These are phyloP conservation scores for Gyrodon lividus DNA, from an alignment of 768 basidiomycete genomes.

Conservation along the genomic window DNA sequence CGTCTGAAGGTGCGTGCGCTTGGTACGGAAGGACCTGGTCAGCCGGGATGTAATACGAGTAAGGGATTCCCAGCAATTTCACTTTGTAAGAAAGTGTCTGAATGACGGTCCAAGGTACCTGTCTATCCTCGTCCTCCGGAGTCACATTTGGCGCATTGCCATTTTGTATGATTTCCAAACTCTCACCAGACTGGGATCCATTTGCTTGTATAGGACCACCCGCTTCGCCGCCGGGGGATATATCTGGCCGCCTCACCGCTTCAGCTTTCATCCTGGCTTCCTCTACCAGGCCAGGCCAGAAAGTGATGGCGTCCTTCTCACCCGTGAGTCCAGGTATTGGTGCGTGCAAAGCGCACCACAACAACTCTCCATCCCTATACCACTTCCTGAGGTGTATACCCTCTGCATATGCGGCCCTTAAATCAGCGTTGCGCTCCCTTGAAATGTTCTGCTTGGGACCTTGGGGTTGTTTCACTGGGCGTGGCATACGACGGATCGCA, in stretches of 20 bases:
- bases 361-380: slow-evolving; percentile 67
- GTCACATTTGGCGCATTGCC: slow-evolving; percentile 5
- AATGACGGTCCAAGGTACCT: slow-evolving; percentile 53
- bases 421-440: slow-evolving; percentile 62
- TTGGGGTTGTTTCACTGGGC: slow-evolving; percentile 31
- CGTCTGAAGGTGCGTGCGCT: slow-evolving; percentile 54
- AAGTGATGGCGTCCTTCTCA: slow-evolving; percentile 48
- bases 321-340: slow-evolving; percentile 45
- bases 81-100: slow-evolving; percentile 68
- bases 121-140: slow-evolving; percentile 18
- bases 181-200: slow-evolving; percentile 10
- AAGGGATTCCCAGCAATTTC: slow-evolving; percentile 59
- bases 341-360: slow-evolving; percentile 62
- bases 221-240: background rate
- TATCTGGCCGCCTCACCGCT: slow-evolving; percentile 32
- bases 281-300: slow-evolving; percentile 75
- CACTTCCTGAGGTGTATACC: slow-evolving; percentile 51
- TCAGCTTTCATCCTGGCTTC: slow-evolving; percentile 51
- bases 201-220: background rate
- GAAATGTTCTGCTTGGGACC: slow-evolving; percentile 51
- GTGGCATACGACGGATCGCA: slow-evolving; percentile 39
- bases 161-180: slow-evolving; percentile 2
- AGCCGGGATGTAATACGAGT: slow-evolving; percentile 49
- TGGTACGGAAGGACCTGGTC: slow-evolving; percentile 72
- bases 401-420: slow-evolving; percentile 53